phyloP scores from a whole-genome alignment of 2,329 filamentous ascomycete genomes.

The Cercospora beticola region DNA sequence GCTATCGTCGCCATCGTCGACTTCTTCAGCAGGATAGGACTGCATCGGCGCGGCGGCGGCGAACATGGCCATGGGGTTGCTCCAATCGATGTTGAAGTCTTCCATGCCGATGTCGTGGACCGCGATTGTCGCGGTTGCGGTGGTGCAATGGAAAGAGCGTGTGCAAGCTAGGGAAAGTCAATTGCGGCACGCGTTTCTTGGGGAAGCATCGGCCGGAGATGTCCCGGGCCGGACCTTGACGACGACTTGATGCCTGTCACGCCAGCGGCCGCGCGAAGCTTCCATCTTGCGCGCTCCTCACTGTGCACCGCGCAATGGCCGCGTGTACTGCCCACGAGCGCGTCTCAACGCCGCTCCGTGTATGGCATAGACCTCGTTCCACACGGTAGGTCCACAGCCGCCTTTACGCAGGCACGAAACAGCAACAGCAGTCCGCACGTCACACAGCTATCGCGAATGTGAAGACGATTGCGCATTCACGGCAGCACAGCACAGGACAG shows the following conservation, averaged over 20 bases:
- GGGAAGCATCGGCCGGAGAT: not conserved
- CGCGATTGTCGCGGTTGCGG: not conserved
- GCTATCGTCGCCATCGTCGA: conserved; percentile 28
- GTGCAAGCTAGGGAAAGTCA: not conserved
- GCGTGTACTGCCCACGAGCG: not conserved
- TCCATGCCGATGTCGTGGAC: not conserved
- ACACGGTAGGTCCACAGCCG: not conserved
- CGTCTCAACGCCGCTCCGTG: not conserved
- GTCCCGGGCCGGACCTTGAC: not conserved
- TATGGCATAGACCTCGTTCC: not conserved
- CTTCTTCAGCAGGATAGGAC: conserved; percentile 15
- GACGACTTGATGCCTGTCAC: not conserved
- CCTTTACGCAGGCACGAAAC: not conserved
- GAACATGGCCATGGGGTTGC: conserved; percentile 26
- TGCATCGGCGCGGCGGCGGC: conserved; percentile 11
- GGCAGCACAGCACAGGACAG: not conserved
- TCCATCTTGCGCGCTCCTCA: not conserved
- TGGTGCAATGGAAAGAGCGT: not conserved
- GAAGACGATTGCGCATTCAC: not conserved
- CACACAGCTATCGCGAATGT: not conserved
- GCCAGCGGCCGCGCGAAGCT: not conserved
- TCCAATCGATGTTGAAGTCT: conserved; percentile 27
- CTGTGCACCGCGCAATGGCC: not conserved
- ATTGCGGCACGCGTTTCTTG: not conserved
- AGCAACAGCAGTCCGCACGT: not conserved